Base-by-base conservation (phyloP, 108 stramenopile species). In the Hondaea fermentalgiana region DNA sequence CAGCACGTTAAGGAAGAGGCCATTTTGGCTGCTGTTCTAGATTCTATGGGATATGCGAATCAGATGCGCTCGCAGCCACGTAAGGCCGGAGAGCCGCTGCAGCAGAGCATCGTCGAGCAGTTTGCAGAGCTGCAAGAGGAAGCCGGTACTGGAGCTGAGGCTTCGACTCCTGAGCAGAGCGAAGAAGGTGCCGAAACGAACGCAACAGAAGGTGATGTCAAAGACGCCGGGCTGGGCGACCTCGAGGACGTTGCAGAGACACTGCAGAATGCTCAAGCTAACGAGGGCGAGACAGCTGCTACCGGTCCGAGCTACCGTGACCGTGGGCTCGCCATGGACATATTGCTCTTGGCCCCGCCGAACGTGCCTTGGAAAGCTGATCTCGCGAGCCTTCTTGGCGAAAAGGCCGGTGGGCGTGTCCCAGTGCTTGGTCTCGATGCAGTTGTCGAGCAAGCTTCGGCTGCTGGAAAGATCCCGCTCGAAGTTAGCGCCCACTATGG, bases 1-100 rank as follows among this genome's bases (percentile, higher is more conserved):
- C 58, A 88, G n/a, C 91, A 92, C 64, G 57, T 91, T 0, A 76
- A 45, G 21, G 94, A 95, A 57, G 95, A 94, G 51, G 90, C 57
- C n/a, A 87, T 91, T 47, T 57, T 93, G 6, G 43, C 44, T 12
- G 71, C 72, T 16, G 72, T 88, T 16, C 72, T 72, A 5, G 72
- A 88, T 17, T 71, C 29, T 2, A 47, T 76, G 72, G 29, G 72
- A 17, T 60, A 45, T 5, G 64, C 69, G 25, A 28, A 23, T 2
- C 16, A 53, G 17, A 71, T 51, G 49, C 14, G n/a, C 6, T n/a
- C 28, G 19, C 28, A 88, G 28, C 88, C 53, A n/a, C 28, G 76
- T 2, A 87, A 6, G 87, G 53, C 58, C 6, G 76, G 88, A 44
- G 88, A 87, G 25, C 57, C 25, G 23, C 28, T 83, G 72, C 88